Evolutionary conservation across 208 protist species (phyloP), one percentile per base, ranked within the genome.

Genomic region (Kentomonas sorsogonicus): DNA sequence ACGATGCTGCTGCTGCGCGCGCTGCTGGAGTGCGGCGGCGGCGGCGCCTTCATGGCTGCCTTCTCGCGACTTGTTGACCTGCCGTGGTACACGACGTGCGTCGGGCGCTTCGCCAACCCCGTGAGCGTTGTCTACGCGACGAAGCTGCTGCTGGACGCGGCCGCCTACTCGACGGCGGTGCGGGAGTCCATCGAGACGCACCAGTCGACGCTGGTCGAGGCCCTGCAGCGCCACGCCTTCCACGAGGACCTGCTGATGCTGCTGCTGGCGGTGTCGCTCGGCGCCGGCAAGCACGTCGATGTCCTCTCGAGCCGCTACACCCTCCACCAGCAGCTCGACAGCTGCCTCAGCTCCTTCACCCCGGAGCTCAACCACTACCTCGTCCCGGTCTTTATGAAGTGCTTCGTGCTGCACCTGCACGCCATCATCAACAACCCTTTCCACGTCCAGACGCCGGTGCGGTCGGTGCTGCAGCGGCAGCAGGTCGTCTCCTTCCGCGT

Each of bases 211-310:
- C 53, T 93, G 59, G 70, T 90, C 22, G 74, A 83, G n/a, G 74
- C 63, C 0, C 70, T 93, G 25, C 53, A 55, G 18, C 63, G 66
- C 40, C 82, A 93, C 60, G 63, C 72, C 48, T 64, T 71, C 15
- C 73, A 86, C 72, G 75, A 83, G 16, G 86, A 93, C 31, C 58
- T 93, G 20, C 47, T 87, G 34, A 56, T 93, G 25, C 57, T 93
- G 40, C 45, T 93, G 31, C 64, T 93, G 16, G 60, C 74, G 23
- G 45, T 83, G 15, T 78, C 73, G 41, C 56, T 93, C 40, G 79
- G 83, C 9, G 74, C 69, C 0, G 54, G 40, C 1, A 66, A 66
- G 11, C 62, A 77, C 30, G 52, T 90, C 27, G 71, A 91, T 47
- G 31, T 91, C 2, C 73, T 93, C 15, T 83, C 79, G 9, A 63